Evolutionary conservation across 495 filamentous ascomycete genomes (phyloP).

Genomic region (Friedmanniomyces endolithicus): DNA sequence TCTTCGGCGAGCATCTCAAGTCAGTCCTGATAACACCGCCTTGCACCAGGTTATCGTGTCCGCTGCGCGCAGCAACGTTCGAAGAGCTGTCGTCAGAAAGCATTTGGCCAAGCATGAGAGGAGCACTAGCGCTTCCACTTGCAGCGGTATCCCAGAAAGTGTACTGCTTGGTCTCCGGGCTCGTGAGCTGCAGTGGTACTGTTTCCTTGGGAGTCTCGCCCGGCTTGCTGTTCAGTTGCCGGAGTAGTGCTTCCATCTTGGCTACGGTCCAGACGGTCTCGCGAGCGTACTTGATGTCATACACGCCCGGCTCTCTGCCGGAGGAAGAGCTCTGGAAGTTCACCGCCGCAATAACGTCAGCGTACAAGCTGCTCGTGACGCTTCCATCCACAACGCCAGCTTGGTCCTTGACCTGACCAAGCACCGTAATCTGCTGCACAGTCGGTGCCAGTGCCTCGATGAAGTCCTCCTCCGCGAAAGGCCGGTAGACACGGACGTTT

Average conservation of each 20-base stretch:
- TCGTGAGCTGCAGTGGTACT: slow-evolving; percentile 32
- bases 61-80: slow-evolving; percentile 64
- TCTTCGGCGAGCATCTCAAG: slow-evolving; percentile 68
- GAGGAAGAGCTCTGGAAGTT: slow-evolving; percentile 52
- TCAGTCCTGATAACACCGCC: slow-evolving; percentile 78
- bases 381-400: slow-evolving; percentile 51
- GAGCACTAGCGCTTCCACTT: slow-evolving; percentile 51
- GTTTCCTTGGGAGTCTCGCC: slow-evolving; percentile 40
- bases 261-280: slow-evolving; percentile 71
- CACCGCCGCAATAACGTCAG: slow-evolving; percentile 74
- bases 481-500: slow-evolving; percentile 84
- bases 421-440: slow-evolving; percentile 55
- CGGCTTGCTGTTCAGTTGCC: slow-evolving; percentile 26
- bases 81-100: slow-evolving; percentile 60
- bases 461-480: slow-evolving; percentile 90
- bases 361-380: slow-evolving; percentile 69
- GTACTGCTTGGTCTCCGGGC: slow-evolving; percentile 56
- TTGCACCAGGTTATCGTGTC: slow-evolving; percentile 74
- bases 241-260: slow-evolving; percentile 54
- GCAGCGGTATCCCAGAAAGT: slow-evolving; percentile 87
- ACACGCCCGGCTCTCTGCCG: slow-evolving; percentile 44
- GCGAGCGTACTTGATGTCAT: slow-evolving; percentile 82
- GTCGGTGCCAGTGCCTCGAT: slow-evolving; percentile 64
- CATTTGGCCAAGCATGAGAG: slow-evolving; percentile 54
- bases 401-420: slow-evolving; percentile 49